Evolutionary conservation across 139 green algal genomes (phyloP).

Genomic region (Micractinium sp.): DNA sequence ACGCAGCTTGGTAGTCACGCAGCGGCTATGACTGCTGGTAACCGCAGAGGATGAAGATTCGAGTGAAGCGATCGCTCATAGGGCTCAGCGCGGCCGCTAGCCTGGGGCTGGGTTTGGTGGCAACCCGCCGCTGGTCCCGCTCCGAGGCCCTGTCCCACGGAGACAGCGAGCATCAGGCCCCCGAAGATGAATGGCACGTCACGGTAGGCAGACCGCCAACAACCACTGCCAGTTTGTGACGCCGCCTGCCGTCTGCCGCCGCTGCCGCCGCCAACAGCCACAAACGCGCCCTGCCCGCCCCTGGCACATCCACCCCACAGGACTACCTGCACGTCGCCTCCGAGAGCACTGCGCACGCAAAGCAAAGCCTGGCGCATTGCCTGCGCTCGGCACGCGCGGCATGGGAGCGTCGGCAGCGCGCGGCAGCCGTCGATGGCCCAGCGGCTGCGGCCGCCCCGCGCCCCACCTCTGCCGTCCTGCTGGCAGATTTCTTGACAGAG

Average conservation of each 20-base stretch:
- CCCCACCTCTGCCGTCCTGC: neutral
- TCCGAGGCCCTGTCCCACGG: neutral
- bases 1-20: too few species aligned
- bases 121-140: neutral
- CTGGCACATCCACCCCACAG: neutral
- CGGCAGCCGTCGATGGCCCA: neutral
- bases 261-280: neutral
- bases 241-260: neutral
- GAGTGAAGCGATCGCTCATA: neutral
- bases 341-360: neutral
- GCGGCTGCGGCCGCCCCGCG: neutral
- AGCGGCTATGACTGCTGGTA: neutral
- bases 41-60: neutral
- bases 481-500: slow-evolving; percentile 22
- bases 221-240: neutral
- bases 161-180: neutral
- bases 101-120: neutral
- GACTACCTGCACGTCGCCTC: slow-evolving; percentile 6
- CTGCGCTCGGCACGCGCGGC: neutral
- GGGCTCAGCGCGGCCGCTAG: neutral
- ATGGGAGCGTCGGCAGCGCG: slow-evolving; percentile 17
- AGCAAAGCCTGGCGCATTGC: neutral
- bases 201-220: neutral
- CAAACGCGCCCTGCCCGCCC: neutral
- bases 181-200: neutral